These are phyloP conservation scores for Athelia sp. DNA, from an alignment of 1,284 basidiomycete genomes.

Conservation along the genomic window DNA sequence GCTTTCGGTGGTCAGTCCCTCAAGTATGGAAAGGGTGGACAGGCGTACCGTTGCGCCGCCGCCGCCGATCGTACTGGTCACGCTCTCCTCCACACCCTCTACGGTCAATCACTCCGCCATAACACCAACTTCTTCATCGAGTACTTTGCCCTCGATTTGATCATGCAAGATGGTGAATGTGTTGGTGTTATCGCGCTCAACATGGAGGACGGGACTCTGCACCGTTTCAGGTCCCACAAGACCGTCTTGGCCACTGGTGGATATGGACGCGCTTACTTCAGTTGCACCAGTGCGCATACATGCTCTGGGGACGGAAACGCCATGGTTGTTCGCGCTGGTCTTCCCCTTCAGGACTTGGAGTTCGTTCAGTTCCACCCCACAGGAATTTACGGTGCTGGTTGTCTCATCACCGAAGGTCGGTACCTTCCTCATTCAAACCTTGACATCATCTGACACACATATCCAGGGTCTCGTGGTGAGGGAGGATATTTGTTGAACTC, in stretches of 20 bases:
- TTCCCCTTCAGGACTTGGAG: conserved; percentile 96
- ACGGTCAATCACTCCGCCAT: conserved; percentile 98
- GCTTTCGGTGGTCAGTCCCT: conserved; percentile 99
- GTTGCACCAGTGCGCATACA: conserved; percentile 97
- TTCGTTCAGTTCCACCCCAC: conserved; percentile 99
- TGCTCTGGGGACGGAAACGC: conserved; percentile 99
- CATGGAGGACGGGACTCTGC: conserved; percentile 99
- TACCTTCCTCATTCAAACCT: conserved; percentile 1
- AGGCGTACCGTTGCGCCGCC: conserved; percentile 98
- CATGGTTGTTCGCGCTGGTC: conserved; percentile 95
- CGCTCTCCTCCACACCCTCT: conserved; percentile 97
- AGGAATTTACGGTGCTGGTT: conserved; percentile 99
- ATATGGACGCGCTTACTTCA: conserved; percentile 98
- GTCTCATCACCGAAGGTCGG: conserved; percentile 94
- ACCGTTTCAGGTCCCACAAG: conserved; percentile 98
- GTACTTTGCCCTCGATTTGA: conserved; percentile 97
- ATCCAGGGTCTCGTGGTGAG: conserved; percentile 92
- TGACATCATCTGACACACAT: conserved; percentile 3
- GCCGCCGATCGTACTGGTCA: conserved; percentile 99
- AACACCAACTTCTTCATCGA: conserved; percentile 99
- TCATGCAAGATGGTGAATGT: conserved; percentile 99
- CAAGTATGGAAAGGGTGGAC: conserved; percentile 97
- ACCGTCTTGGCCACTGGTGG: conserved; percentile 98
- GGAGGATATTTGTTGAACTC: conserved; percentile 99
- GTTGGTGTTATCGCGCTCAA: conserved; percentile 99